A percentile compares a stretch with the other conserved stretches of the same genome.
Conservation (phyloP, 371 early-diverging fungal species). For the Mortierella sp. region DNA sequence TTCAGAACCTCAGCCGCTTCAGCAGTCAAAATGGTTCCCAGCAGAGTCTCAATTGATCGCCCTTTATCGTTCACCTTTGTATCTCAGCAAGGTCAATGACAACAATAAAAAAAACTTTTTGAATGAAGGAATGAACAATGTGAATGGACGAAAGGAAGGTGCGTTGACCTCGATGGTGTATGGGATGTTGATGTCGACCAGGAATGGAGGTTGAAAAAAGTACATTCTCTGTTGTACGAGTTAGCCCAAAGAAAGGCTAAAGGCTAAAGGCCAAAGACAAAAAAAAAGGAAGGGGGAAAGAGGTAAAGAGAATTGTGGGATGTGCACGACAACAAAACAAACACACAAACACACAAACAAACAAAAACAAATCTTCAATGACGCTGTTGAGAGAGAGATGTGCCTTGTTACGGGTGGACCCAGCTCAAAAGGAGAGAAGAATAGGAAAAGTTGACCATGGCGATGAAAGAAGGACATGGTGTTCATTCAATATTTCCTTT, state of each 20-base stretch:
- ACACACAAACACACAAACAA: conserved; percentile 6
- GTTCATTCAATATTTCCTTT: background rate
- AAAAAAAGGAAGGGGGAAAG: background rate
- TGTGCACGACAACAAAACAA: background rate
- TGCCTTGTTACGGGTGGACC: background rate
- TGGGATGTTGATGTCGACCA: no score
- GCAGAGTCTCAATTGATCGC: no score
- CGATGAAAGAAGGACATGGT: background rate
- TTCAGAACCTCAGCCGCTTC: no score
- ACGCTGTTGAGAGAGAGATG: background rate
- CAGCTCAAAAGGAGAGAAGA: background rate
- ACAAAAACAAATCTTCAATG: conserved; percentile 1
- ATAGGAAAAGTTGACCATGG: background rate
- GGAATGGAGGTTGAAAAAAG: background rate
- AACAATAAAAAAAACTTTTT: no score
- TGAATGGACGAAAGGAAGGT: background rate
- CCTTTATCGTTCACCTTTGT: no score
- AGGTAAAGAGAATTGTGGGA: conserved; percentile 1
- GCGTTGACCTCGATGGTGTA: background rate
- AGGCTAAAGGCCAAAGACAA: background rate
- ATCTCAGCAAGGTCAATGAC: no score
- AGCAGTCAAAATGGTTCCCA: no score
- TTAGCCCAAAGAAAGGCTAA: background rate
- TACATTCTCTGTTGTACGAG: background rate
- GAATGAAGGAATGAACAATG: background rate